Percentiles rank a stretch among this genome's conserved stretches.
phyloP scores from a whole-genome alignment of 2,329 filamentous ascomycete species.

The Monosporascus ibericus region DNA sequence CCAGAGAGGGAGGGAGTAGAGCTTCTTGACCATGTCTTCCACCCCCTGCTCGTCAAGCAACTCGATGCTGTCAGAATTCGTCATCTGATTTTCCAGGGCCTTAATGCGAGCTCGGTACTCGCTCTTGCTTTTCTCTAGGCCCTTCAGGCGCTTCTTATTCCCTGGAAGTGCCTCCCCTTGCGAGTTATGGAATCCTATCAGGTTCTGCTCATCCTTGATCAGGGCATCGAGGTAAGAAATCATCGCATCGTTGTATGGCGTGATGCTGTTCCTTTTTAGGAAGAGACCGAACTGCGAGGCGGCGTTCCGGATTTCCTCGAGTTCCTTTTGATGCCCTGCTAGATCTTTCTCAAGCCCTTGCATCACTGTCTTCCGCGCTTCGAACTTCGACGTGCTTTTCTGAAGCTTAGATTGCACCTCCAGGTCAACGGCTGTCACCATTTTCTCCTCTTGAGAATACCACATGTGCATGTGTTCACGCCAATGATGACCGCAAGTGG shows the following conservation, averaged over 20 bases:
- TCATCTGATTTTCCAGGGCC: slow-evolving; percentile 1
- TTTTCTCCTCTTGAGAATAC: slow-evolving; percentile 21
- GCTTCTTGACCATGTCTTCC: slow-evolving; percentile 3
- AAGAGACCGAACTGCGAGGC: slow-evolving; percentile 31
- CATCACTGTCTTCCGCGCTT: slow-evolving; percentile 20
- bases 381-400: slow-evolving; percentile 17
- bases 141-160: slow-evolving; percentile 2
- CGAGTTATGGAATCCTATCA: slow-evolving; percentile 13
- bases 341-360: slow-evolving; percentile 15
- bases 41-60: slow-evolving; percentile 4
- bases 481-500: slow-evolving; percentile 27
- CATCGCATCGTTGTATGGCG: slow-evolving; percentile 24
- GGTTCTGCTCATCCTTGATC: slow-evolving; percentile 30
- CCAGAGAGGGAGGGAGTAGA: slow-evolving; percentile 2
- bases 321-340: slow-evolving; percentile 25
- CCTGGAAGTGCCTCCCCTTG: background rate
- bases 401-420: slow-evolving; percentile 18
- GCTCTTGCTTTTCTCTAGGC: slow-evolving; percentile 2
- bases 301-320: slow-evolving; percentile 26
- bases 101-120: slow-evolving; percentile 2
- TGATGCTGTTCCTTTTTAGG: slow-evolving; percentile 10
- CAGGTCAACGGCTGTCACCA: slow-evolving; percentile 16
- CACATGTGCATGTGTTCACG: slow-evolving; percentile 30
- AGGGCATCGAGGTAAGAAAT: slow-evolving; percentile 31
- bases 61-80: background rate